Evolutionary conservation across 2,329 filamentous ascomycete genomes (phyloP), one percentile per base, ranked within the genome.

Genomic region (Colletotrichum tofieldiae): DNA sequence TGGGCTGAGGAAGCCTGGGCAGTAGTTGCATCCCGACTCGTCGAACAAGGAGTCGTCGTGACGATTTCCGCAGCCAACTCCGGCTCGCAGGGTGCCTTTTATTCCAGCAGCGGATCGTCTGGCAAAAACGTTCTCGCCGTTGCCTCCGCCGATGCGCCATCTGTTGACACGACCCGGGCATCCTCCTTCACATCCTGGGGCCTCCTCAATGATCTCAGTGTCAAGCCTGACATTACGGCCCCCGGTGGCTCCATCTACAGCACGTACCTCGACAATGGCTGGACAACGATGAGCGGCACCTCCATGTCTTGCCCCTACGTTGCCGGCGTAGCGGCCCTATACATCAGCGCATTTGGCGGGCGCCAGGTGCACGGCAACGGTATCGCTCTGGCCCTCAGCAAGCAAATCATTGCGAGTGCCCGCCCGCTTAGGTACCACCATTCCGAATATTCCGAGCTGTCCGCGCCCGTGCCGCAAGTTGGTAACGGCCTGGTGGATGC

Each of bases 41-140:
- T 84, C 18, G 81, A 84, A 6, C 77, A 83, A 39, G 87, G 87
- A 20, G 80, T 89, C 2, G 83, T 88, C 7, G 82, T 88, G 29
- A 83, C 84, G 16, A 84, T 88, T 29, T 84, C 87, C 0, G 86
- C 85, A 6, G 87, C 87, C 26, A 90, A 90, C 66, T 82, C 84
- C 35, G 87, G 88, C 35, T 78, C 79, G 23, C 77, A 79, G 12
- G 88, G 87, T 0, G 82, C 87, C 0, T 88, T 89, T 77, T 86
- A 83, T 52, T 79, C 80, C 8, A 80, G 79, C 52, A 81, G 78
- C 8, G 85, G 84, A 3, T 80, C 84, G 5, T 81, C 83, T 6
- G 84, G 83, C 4, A 79, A 78, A 41, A 79, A 83, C n/a, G 84
- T 84, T 5, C 81, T 85, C 20, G 80, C 83, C 2, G 81, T 87